Evolutionary conservation across 306 rosid genomes (phyloP), one percentile per base, ranked within the genome.

Genomic region (Pyrus pyrifolia): DNA sequence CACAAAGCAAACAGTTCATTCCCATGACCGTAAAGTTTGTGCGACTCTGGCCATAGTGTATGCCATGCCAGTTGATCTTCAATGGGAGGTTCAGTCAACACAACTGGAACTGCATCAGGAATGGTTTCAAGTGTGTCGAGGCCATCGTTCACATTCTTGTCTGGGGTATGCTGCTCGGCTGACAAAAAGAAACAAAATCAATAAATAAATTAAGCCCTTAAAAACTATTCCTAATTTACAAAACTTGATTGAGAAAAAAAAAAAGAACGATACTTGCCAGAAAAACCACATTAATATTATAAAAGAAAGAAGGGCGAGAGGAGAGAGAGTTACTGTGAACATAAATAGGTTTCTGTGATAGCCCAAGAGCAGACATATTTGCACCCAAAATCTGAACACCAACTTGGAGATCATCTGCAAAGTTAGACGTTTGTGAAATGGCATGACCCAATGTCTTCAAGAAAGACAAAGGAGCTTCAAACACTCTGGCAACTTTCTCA

Each of bases 1-100:
- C 99, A 91, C 46, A 96, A 59, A 72, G 99, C 84, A 74, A 91
- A 96, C 57, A 96, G 85, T 57, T 96, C 99, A 81, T 96, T 96
- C 76, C 99, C 99, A 70, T 96, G 99, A 81, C 98, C 99, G 70
- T 96, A 96, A 75, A 96, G 96, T 80, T 96, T 96, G 80, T 96
- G 98, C 10, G 99, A 88, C 85, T 96, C 99, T 65, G 98, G 99
- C 99, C 98, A 92, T 13, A 95, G 91, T 31, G 99, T 96, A 76
- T 96, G 93, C 97, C 98, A 96, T 55, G 91, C 91, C 55, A 96
- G 83, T 88, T 96, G 99, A 83, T 96, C 98, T 87, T 96, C 99
- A 72, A 96, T 91, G 46, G 99, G 99, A 76, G 98, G 93, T 80
- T 92, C 90, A 61, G 96, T 87, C 75, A 96, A 85, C 76, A 77